A percentile compares a stretch with the other conserved stretches of the same genome.
Conservation (phyloP, 176 grass and related monocot genomes). For the Cenchrus fungigraminus region DNA sequence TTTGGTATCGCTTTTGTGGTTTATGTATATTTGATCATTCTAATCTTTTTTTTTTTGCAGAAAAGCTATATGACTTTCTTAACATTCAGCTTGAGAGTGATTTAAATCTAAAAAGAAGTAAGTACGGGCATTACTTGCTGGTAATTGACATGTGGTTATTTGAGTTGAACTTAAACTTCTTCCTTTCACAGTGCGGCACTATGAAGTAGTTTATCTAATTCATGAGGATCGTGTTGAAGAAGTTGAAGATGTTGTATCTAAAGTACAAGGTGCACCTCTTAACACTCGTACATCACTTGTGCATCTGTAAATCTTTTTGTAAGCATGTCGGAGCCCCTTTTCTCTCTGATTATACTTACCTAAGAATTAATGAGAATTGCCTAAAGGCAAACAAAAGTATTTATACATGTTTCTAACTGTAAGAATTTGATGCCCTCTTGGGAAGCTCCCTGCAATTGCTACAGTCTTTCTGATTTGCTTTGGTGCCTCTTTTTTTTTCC, state of each 20-base stretch:
- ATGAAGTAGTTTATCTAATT: slow-evolving; percentile 92
- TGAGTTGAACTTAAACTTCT: neutral
- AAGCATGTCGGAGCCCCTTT: neutral
- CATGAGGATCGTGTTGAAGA: slow-evolving; percentile 78
- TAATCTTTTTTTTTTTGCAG: slow-evolving; percentile 55
- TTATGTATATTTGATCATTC: neutral
- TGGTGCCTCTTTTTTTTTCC: neutral
- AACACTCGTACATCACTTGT: neutral
- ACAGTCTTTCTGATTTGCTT: neutral
- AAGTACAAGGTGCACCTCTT: slow-evolving; percentile 80
- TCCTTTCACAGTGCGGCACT: slow-evolving; percentile 77
- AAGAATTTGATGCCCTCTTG: neutral
- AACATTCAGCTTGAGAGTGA: slow-evolving; percentile 88
- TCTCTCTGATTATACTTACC: neutral
- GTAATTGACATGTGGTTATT: slow-evolving; percentile 5
- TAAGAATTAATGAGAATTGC: slow-evolving; percentile 9
- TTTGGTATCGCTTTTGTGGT: slow-evolving; percentile 2
- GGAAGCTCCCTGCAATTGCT: neutral
- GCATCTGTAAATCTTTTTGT: neutral
- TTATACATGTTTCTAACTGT: neutral
- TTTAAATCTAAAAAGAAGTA: slow-evolving; percentile 90
- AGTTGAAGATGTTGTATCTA: slow-evolving; percentile 76
- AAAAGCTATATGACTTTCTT: slow-evolving; percentile 79
- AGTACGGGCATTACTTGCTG: slow-evolving; percentile 31
- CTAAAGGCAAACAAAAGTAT: neutral